phyloP scores from a whole-genome alignment of 176 grass and related monocot genomes.

The Cenchrus purpureus region DNA sequence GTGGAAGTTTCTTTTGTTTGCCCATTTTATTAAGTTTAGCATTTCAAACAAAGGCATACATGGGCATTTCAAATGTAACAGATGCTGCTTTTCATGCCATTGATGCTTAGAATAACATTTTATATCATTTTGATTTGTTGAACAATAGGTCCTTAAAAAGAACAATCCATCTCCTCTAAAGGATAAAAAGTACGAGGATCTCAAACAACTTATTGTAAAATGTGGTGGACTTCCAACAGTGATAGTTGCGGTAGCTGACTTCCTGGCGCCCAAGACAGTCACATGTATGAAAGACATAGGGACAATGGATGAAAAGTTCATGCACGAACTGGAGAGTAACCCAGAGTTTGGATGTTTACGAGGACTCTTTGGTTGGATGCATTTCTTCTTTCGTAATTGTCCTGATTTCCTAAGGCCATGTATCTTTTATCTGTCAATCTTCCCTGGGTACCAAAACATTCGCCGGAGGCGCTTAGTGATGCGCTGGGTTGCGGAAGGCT shows the following conservation, averaged over 20 bases:
- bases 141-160: not conserved
- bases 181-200: not conserved
- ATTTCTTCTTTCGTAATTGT: not conserved
- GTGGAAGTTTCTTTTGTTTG: too few relatives aligned
- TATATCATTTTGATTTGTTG: not conserved
- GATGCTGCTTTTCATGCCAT: not conserved
- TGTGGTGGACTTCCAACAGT: not conserved
- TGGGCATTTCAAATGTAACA: too few relatives aligned
- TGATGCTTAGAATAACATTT: not conserved
- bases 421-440: constrained; percentile 8
- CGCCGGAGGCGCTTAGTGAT: not conserved
- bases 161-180: not conserved
- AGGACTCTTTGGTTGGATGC: not conserved
- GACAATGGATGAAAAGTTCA: not conserved
- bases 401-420: not conserved
- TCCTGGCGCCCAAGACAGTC: not conserved
- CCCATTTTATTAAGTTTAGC: too few relatives aligned
- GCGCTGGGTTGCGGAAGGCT: constrained; percentile 4
- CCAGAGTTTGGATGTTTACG: not conserved
- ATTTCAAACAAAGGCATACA: too few relatives aligned
- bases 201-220: not conserved
- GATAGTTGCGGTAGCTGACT: not conserved
- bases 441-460: not conserved
- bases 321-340: not conserved
- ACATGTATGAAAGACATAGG: not conserved